Evolutionary conservation across 2,329 filamentous ascomycete species (phyloP).

Genomic region (Raffaelea arxii): DNA sequence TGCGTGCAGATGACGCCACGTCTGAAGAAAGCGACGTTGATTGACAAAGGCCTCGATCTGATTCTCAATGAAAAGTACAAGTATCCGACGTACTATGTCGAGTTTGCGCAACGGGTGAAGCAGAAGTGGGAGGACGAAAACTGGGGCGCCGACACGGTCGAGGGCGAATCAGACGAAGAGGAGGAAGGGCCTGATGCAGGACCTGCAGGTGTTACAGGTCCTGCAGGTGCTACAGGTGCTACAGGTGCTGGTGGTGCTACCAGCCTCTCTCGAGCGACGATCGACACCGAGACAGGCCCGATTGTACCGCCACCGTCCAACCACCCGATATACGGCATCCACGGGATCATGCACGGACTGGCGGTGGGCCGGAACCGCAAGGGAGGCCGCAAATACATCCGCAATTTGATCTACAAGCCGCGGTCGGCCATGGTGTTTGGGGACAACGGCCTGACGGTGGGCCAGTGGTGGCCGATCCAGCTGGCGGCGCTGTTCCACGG

Average conservation of each 20-base stretch:
- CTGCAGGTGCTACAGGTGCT: neutral
- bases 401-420: slow-evolving; percentile 12
- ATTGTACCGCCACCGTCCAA: slow-evolving; percentile 2
- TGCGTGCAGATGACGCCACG: slow-evolving; percentile 4
- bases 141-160: slow-evolving; percentile 3
- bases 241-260: neutral
- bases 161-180: neutral
- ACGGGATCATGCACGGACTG: slow-evolving; percentile 22
- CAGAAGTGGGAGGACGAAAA: slow-evolving; percentile 6
- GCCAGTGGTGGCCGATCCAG: slow-evolving; percentile 45
- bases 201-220: neutral
- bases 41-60: slow-evolving; percentile 3
- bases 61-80: neutral
- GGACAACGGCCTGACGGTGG: slow-evolving; percentile 24
- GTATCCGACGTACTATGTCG: slow-evolving; percentile 1
- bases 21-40: neutral
- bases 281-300: too few relatives aligned
- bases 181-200: neutral
- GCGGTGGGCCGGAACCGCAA: slow-evolving; percentile 2
- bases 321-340: slow-evolving; percentile 20
- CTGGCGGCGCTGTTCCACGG: slow-evolving; percentile 40
- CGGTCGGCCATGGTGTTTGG: slow-evolving; percentile 13
- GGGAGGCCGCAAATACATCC: slow-evolving; percentile 7
- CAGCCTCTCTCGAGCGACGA: neutral
- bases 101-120: neutral